These are phyloP conservation scores for Trichoderma koningiopsis DNA, from an alignment of 2,329 filamentous ascomycete species.

Conservation along the genomic window DNA sequence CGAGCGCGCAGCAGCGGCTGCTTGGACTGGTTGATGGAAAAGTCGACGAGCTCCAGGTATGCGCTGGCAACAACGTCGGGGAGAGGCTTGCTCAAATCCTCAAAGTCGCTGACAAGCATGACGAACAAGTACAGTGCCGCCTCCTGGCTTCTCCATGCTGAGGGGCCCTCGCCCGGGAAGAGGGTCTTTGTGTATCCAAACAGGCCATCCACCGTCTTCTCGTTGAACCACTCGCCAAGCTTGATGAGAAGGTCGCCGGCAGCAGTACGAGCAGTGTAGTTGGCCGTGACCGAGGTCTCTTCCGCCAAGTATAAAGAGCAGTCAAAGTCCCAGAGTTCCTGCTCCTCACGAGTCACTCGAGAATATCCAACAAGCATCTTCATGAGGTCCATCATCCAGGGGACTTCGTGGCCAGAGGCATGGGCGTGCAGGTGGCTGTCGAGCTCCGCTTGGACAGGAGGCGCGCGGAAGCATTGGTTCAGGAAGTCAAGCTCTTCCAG, in stretches of 20 bases:
- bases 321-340: constrained; percentile 95
- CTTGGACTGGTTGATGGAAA: constrained; percentile 68
- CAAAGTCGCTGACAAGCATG: constrained; percentile 79
- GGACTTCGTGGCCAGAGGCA: constrained; percentile 61
- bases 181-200: constrained; percentile 74
- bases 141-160: constrained; percentile 68
- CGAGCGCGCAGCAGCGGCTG: constrained; percentile 81
- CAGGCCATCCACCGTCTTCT: constrained; percentile 75
- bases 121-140: constrained; percentile 83
- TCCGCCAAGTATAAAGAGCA: constrained; percentile 94
- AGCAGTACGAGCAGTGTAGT: constrained; percentile 92
- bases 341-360: constrained; percentile 88
- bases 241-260: constrained; percentile 92
- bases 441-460: constrained; percentile 87
- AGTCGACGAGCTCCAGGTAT: constrained; percentile 79
- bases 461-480: constrained; percentile 84
- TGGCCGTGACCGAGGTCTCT: constrained; percentile 90
- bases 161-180: constrained; percentile 57
- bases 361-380: constrained; percentile 82
- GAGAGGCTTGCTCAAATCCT: constrained; percentile 74
- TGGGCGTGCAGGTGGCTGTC: constrained; percentile 71
- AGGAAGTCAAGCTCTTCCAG: constrained; percentile 94
- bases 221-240: constrained; percentile 83
- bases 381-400: constrained; percentile 88
- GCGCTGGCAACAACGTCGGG: constrained; percentile 67